Conservation (phyloP, 2,329 filamentous ascomycete species). For the Penicillium sp. region DNA sequence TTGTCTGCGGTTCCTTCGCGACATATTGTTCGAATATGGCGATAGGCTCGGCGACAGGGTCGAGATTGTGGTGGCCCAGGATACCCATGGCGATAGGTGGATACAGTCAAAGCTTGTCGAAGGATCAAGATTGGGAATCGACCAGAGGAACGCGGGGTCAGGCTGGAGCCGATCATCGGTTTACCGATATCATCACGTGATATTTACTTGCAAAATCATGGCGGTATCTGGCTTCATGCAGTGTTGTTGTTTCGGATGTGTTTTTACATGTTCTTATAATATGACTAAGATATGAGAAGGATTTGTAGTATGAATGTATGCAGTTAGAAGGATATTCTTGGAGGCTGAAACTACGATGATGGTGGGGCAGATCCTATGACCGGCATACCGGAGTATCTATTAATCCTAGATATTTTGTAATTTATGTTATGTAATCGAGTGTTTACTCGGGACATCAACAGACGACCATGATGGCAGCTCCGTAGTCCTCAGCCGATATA, state of each 20-base stretch:
- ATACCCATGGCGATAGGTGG: slow-evolving; percentile 8
- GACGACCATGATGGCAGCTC: too few species aligned
- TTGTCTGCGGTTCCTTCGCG: slow-evolving; percentile 33
- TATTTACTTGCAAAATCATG: too few species aligned
- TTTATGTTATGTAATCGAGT: too few species aligned
- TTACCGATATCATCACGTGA: background rate
- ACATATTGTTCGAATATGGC: slow-evolving; percentile 22
- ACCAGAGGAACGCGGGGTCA: background rate
- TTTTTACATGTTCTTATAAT: background rate
- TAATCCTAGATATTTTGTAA: too few species aligned
- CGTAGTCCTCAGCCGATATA: too few species aligned
- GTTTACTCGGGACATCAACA: too few species aligned
- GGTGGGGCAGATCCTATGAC: too few species aligned
- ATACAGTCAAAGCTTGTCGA: background rate
- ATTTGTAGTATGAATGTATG: background rate
- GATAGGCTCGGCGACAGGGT: slow-evolving; percentile 18
- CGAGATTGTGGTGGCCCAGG: slow-evolving; percentile 14
- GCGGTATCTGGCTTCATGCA: background rate
- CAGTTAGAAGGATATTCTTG: background rate
- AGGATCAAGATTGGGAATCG: background rate
- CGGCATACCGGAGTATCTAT: too few species aligned
- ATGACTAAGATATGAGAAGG: background rate
- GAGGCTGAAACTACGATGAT: background rate
- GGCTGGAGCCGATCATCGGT: background rate
- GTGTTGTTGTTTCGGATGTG: background rate